Evolutionary conservation across 257 asterid species (phyloP), one percentile per base, ranked within the genome.

Genomic region (Linaria vulgaris): DNA sequence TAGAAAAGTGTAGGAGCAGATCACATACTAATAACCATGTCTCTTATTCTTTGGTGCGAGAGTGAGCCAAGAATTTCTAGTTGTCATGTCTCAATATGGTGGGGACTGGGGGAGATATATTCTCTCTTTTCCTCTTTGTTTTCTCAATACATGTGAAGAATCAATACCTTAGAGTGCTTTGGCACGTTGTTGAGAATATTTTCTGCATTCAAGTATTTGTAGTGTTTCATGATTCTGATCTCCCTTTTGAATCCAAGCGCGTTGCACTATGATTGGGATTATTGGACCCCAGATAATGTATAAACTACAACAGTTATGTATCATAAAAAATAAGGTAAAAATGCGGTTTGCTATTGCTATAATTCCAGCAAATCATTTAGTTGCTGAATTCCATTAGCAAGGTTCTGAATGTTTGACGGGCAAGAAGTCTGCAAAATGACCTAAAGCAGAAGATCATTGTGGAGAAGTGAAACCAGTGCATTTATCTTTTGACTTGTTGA

Each of bases 161-260:
- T 34, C 1, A 34, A 3, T 34, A 34, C 5, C 9, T 69, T 44
- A 25, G 41, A 25, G 56, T 52, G 37, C 37, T 51, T 59, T 62
- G 44, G 59, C 38, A 37, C 61, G 46, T 38, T 9, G 14, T 46
- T 20, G n/a, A 31, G n/a, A 23, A 39, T 22, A 9, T 16, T 48
- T 16, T 14, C 50, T n/a, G 14, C 11, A 15, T 37, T 31, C 49
- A 39, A 66, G 19, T 14, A 13, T 20, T 44, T 17, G 3, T 69
- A 37, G 34, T 34, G 54, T 51, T 72, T 30, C 55, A 15, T 52
- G 38, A 0, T 4, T 19, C 19, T 0, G 3, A 12, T 46, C 17
- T 43, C 15, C 47, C 57, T 64, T 44, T 44, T 11, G 16, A 64
- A 41, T 61, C 31, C 16, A 53, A 56, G 49, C 55, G 47, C 38